These are phyloP conservation scores for Triticum timopheevii DNA, from an alignment of 176 grass and related monocot species.

Conservation along the genomic window DNA sequence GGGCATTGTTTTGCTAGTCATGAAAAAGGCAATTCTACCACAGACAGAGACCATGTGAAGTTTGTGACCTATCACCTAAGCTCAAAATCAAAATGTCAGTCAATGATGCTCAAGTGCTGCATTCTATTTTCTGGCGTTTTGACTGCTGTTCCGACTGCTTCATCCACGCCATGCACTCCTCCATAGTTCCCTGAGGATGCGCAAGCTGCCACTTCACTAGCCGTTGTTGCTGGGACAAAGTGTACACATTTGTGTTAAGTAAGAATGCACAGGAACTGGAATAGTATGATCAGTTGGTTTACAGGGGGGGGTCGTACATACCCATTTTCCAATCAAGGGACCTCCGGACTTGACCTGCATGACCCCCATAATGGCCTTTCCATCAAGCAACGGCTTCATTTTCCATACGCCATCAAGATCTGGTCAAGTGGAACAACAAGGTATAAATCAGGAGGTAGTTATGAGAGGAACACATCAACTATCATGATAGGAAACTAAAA, in stretches of 20 bases:
- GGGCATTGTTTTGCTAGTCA: too few relatives aligned
- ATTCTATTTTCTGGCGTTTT: constrained; percentile 75
- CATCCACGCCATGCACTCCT: constrained; percentile 90
- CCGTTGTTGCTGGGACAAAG: constrained; percentile 67
- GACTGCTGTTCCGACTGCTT: constrained; percentile 60
- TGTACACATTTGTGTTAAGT: not conserved
- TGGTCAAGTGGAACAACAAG: constrained; percentile 13
- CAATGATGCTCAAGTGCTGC: not conserved
- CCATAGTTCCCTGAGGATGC: constrained; percentile 59
- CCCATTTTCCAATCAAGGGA: constrained; percentile 79
- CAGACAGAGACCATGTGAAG: not conserved
- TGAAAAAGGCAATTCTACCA: not conserved
- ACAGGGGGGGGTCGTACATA: constrained; percentile 35
- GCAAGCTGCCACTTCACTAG: constrained; percentile 91
- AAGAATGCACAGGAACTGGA: not conserved
- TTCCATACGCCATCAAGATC: constrained; percentile 86
- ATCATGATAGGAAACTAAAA: not conserved
- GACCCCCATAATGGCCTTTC: constrained; percentile 83
- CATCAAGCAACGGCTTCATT: constrained; percentile 77
- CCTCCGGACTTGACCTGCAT: constrained; percentile 84
- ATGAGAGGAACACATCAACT: not conserved
- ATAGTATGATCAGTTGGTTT: not conserved
- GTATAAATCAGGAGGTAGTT: not conserved
- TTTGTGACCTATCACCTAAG: not conserved
- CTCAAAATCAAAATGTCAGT: not conserved